These are phyloP conservation scores for Emergomyces orientalis DNA, from an alignment of 2,329 filamentous ascomycete genomes.

Conservation along the genomic window DNA sequence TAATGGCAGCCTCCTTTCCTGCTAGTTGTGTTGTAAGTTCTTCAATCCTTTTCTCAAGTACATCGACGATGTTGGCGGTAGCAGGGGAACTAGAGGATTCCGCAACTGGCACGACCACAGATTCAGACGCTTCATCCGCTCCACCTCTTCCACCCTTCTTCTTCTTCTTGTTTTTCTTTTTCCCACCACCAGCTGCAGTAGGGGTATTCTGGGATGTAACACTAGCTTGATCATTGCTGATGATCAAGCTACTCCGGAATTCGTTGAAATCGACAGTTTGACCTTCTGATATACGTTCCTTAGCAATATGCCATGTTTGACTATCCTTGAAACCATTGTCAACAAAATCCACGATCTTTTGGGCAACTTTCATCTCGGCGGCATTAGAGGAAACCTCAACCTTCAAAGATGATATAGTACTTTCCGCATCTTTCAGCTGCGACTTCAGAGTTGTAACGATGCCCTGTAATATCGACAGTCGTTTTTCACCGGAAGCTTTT, in stretches of 20 bases:
- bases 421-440: constrained; percentile 47
- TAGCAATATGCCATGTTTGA: constrained; percentile 28
- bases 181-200: constrained; percentile 38
- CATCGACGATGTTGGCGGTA: constrained; percentile 5
- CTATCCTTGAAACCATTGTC: constrained; percentile 31
- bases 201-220: constrained; percentile 13
- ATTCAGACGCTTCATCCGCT: constrained; percentile 27
- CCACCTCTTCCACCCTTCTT: constrained; percentile 57
- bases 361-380: constrained; percentile 25
- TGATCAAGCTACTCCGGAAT: constrained; percentile 24
- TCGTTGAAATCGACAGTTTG: constrained; percentile 28
- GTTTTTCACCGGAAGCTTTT: constrained; percentile 41
- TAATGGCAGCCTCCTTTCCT: constrained; percentile 63
- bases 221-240: constrained; percentile 17
- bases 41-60: constrained; percentile 30
- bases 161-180: constrained; percentile 88
- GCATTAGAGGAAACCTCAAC: constrained; percentile 34
- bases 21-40: constrained; percentile 27
- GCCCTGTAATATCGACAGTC: constrained; percentile 45
- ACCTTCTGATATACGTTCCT: constrained; percentile 26
- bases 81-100: neutral
- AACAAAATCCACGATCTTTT: constrained; percentile 33
- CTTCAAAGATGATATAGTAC: constrained; percentile 39
- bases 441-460: constrained; percentile 46
- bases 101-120: constrained; percentile 27